These are phyloP conservation scores for Elongisporangium prolatum DNA, from an alignment of 352 stramenopile species.

Conservation along the genomic window DNA sequence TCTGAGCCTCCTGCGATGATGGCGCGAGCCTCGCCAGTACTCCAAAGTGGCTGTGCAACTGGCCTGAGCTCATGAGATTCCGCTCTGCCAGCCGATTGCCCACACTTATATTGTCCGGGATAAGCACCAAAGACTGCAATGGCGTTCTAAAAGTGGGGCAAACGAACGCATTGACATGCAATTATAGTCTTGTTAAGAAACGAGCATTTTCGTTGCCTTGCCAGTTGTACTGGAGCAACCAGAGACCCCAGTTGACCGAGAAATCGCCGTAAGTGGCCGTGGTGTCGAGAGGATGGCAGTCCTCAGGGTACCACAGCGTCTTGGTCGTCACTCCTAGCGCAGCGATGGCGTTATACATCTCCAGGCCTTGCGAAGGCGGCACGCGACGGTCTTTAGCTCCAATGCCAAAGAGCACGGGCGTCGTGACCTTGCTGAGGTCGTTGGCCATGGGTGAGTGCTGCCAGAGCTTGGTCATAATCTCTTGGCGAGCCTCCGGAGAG, in stretches of 20 bases:
- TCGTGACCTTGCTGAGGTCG: constrained; percentile 81
- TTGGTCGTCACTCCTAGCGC: constrained; percentile 44
- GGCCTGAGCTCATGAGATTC: too few relatives aligned
- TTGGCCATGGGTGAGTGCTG: constrained; percentile 83
- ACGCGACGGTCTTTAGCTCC: constrained; percentile 91
- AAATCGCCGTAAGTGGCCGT: constrained; percentile 66
- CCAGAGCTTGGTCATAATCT: constrained; percentile 81
- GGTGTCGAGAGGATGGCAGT: constrained; percentile 65
- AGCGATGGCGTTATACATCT: constrained; percentile 88
- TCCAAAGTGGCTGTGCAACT: too few relatives aligned
- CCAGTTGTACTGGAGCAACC: constrained; percentile 57
- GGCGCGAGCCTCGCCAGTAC: too few relatives aligned
- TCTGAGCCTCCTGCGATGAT: too few relatives aligned
- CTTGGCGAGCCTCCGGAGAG: constrained; percentile 38
- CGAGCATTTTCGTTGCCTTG: neutral
- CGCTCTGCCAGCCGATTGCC: too few relatives aligned
- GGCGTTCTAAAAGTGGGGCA: too few relatives aligned
- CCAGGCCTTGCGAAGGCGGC: constrained; percentile 87
- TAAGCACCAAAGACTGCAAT: too few relatives aligned
- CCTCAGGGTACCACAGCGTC: constrained; percentile 70
- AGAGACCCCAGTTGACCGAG: constrained; percentile 69
- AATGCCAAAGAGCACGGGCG: constrained; percentile 89
- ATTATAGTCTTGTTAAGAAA: too few relatives aligned
- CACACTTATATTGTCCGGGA: too few relatives aligned
- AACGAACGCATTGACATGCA: too few relatives aligned